Conservation (phyloP, 2,329 filamentous ascomycete genomes). For the Ceratocystis cacaofunesta region DNA sequence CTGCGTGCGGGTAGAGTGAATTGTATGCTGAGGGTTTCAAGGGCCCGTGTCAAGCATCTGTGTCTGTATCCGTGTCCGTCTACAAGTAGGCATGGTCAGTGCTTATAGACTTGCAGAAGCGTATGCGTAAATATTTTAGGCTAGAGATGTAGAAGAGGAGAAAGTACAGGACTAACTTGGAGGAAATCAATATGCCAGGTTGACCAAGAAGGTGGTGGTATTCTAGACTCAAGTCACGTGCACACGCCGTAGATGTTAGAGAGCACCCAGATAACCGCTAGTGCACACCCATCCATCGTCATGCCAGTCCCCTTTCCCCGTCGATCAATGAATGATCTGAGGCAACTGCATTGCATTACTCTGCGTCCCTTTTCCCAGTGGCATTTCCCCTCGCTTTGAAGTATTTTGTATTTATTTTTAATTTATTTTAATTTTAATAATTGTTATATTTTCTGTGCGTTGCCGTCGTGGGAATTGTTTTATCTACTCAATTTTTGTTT, state of each 20-base stretch:
- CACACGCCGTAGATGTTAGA: neutral
- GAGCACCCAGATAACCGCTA: neutral
- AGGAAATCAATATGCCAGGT: no score
- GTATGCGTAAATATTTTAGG: no score
- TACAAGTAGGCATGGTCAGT: no score
- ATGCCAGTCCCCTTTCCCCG: neutral
- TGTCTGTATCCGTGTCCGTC: no score
- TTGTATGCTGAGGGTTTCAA: no score
- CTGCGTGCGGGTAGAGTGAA: no score
- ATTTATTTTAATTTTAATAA: neutral
- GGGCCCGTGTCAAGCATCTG: no score
- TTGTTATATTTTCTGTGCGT: neutral
- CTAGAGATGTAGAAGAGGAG: no score
- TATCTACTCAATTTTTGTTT: neutral
- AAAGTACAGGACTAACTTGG: no score
- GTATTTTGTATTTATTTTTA: neutral
- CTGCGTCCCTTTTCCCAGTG: neutral
- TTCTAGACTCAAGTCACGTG: no score
- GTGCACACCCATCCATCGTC: neutral
- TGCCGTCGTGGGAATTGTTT: neutral
- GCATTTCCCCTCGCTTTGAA: neutral
- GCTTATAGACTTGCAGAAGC: no score
- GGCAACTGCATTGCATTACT: conserved; percentile 7
- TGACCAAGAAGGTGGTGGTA: no score
- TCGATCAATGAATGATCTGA: conserved; percentile 1